phyloP scores from a whole-genome alignment of 352 stramenopile species.

The Phytophthora hibernalis region DNA sequence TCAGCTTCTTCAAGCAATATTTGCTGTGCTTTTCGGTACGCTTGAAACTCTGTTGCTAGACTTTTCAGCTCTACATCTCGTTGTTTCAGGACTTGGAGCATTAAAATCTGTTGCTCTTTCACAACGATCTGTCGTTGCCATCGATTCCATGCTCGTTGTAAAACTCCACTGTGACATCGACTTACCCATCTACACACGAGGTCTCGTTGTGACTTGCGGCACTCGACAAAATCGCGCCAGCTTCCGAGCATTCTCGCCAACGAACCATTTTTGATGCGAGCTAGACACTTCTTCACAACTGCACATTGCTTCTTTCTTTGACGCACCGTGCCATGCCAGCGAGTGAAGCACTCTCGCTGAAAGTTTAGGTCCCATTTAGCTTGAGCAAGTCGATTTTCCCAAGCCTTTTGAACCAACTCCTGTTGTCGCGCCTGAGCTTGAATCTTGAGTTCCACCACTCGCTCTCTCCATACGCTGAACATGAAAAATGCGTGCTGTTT shows the following conservation, averaged over 20 bases:
- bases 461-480: constrained; percentile 29
- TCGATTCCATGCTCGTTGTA: constrained; percentile 34
- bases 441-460: constrained; percentile 13
- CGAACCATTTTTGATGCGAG: constrained; percentile 31
- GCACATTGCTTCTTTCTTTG: neutral
- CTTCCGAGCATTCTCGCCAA: constrained; percentile 23
- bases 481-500: constrained; percentile 23
- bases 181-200: constrained; percentile 33
- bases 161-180: constrained; percentile 11
- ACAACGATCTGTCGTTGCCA: constrained; percentile 45
- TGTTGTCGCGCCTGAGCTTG: constrained; percentile 20
- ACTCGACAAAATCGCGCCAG: constrained; percentile 34
- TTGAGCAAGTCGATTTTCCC: constrained; percentile 34
- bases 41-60: constrained; percentile 23
- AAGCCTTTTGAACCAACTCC: constrained; percentile 31
- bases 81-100: constrained; percentile 22
- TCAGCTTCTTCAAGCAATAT: constrained; percentile 10
- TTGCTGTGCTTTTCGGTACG: constrained; percentile 15
- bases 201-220: constrained; percentile 30
- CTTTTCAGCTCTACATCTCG: constrained; percentile 16
- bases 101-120: constrained; percentile 33
- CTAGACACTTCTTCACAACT: constrained; percentile 28
- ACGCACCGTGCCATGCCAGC: constrained; percentile 31
- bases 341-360: constrained; percentile 31
- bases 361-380: constrained; percentile 31